Base-by-base conservation (phyloP, 2,329 filamentous ascomycete genomes). In the Amylocarpus encephaloides region DNA sequence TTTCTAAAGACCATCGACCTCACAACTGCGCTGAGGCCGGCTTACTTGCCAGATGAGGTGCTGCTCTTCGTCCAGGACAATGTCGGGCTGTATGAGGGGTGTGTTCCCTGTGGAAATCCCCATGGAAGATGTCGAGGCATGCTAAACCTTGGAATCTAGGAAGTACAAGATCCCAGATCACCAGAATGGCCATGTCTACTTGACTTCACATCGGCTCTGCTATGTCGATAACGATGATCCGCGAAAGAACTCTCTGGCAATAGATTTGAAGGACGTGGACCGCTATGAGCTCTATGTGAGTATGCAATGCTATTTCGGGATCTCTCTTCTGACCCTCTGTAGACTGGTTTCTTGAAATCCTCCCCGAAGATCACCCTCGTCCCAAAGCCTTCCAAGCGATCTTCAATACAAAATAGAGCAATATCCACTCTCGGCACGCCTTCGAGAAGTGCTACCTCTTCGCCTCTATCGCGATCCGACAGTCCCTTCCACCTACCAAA, bases 51-150 rank as follows among this genome's bases (percentile, higher is more conserved):
- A 65, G 93, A 96, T 76, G 93, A 98, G 78, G 86, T 88, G 61
- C 77, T 97, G 48, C 79, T 98, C 53, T 97, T 95, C 72, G 92
- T 98, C 51, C 92, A 97, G 73, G 91, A 97, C 76, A 91, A 89
- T 68, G 91, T 98, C 63, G 93, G 93, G 60, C 77, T 98, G 55
- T 98, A 98, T 73, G 89, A 97, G 77, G 93, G 93, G 90, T 95
- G 77, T 72, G 83, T 73, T 45, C 42, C 22, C 22, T 26, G 22
- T 26, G 7, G 22, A 26, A 26, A 26, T 26, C 7, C 7, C 7
- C 22, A 26, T 4, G 22, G 22, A 26, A 26, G 22, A 26, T 26
- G 22, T 7, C 7, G 19, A 36, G 5, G 34, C 19, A 30, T n/a
- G 18, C 26, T 15, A 43, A 10, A 42, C 22, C 32, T 22, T 33